Evolutionary conservation across 352 stramenopile species (phyloP).

Genomic region (Poterioochromonas sp.): DNA sequence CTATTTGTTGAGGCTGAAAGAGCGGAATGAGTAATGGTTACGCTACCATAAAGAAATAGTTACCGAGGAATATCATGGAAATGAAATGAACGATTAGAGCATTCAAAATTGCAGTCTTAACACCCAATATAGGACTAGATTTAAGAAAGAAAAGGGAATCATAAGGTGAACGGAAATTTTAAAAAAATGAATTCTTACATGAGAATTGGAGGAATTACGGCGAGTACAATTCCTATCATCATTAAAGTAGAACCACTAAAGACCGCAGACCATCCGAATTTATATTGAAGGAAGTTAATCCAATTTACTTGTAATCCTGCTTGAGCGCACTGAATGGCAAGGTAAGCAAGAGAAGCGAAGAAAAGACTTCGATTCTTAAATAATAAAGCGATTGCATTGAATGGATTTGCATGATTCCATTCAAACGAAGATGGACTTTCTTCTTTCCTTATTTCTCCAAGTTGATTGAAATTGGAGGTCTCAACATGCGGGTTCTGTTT

Average conservation of each 20-base stretch:
- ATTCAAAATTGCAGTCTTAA: neutral
- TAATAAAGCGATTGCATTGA: neutral
- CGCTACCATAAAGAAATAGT: too few species aligned
- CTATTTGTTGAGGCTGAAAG: neutral
- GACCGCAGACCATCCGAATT: neutral
- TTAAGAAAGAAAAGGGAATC: neutral
- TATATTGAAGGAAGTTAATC: neutral
- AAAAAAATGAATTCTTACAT: neutral
- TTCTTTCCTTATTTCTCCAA: neutral
- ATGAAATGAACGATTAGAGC: too few species aligned
- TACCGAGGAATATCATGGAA: too few species aligned
- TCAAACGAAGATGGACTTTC: neutral
- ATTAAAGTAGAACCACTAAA: neutral
- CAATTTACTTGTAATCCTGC: neutral
- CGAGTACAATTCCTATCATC: neutral
- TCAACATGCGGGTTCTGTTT: neutral
- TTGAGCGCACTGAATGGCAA: neutral
- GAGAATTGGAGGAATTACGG: neutral
- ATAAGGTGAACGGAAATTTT: too few species aligned
- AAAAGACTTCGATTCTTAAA: neutral
- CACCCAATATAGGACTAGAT: neutral
- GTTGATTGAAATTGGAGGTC: neutral
- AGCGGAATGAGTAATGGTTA: neutral
- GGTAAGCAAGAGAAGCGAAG: neutral
- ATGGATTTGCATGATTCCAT: neutral